A percentile compares a stretch with the other conserved stretches of the same genome.
Conservation (phyloP, 2,329 filamentous ascomycete species). For the Penicillium capsulatum region DNA sequence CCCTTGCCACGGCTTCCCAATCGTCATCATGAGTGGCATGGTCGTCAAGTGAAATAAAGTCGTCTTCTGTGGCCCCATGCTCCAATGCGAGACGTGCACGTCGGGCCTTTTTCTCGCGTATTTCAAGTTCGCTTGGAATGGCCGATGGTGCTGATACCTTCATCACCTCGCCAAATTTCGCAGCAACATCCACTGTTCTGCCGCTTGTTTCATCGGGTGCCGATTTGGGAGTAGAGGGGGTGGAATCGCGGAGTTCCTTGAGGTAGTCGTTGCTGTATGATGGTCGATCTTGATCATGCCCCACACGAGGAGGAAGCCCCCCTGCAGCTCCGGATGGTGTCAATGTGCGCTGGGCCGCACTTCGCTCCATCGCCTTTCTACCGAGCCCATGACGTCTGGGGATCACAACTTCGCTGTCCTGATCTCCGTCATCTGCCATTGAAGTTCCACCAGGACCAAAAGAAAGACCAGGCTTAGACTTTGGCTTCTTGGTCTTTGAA, state of each 20-base stretch:
- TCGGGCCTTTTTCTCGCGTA: constrained; percentile 84
- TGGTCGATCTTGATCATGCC: constrained; percentile 65
- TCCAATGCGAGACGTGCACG: constrained; percentile 75
- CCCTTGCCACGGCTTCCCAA: constrained; percentile 44
- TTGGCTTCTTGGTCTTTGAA: constrained; percentile 57
- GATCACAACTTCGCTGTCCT: constrained; percentile 53
- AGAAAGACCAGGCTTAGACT: constrained; percentile 69
- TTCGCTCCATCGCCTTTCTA: constrained; percentile 63
- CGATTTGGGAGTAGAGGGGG: constrained; percentile 70
- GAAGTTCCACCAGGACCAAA: constrained; percentile 63
- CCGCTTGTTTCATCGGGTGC: constrained; percentile 41
- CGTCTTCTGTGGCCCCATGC: constrained; percentile 60
- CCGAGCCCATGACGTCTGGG: constrained; percentile 59
- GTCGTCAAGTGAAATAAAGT: constrained; percentile 44
- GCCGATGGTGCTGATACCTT: constrained; percentile 33
- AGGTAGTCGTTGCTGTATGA: constrained; percentile 84
- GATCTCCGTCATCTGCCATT: constrained; percentile 53
- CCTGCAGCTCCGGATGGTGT: constrained; percentile 46
- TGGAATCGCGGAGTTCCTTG: constrained; percentile 78
- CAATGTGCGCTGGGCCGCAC: constrained; percentile 56
- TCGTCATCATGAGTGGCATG: constrained; percentile 39
- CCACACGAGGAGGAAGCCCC: constrained; percentile 55
- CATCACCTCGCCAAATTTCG: constrained; percentile 46
- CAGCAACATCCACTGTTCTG: constrained; percentile 51
- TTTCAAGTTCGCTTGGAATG: constrained; percentile 79